phyloP scores from a whole-genome alignment of 192 early-diverging fungal genomes.

The Podochytrium sp. region DNA sequence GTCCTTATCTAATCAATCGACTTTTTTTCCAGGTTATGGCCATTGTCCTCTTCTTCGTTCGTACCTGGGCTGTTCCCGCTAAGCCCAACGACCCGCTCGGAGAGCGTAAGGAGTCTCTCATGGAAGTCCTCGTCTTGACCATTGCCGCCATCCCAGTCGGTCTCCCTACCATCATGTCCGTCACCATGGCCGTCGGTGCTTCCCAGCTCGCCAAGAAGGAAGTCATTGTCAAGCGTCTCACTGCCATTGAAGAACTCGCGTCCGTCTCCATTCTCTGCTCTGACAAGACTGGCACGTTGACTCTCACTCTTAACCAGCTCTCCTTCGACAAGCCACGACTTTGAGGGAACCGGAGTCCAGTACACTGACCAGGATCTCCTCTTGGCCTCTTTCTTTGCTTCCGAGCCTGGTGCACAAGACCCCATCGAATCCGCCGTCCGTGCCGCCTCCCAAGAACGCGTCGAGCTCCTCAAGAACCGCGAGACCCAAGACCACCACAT shows the following conservation, averaged over 20 bases:
- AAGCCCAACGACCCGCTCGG: not conserved
- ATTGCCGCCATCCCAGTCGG: slow-evolving; percentile 94
- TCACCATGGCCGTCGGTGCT: slow-evolving; percentile 94
- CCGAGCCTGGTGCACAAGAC: slow-evolving; percentile 87
- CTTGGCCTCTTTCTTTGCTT: slow-evolving; percentile 76
- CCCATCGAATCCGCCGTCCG: slow-evolving; percentile 89
- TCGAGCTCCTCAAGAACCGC: slow-evolving; percentile 65
- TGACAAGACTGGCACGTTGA: slow-evolving; percentile 94
- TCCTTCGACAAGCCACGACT: slow-evolving; percentile 81
- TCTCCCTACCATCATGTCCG: slow-evolving; percentile 89
- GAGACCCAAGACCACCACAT: slow-evolving; percentile 63
- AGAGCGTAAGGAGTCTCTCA: slow-evolving; percentile 43
- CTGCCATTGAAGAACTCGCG: slow-evolving; percentile 91
- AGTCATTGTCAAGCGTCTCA: slow-evolving; percentile 92
- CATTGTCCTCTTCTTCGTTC: not conserved
- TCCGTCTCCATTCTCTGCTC: slow-evolving; percentile 90
- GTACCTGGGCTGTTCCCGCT: not conserved
- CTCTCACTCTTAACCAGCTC: slow-evolving; percentile 89
- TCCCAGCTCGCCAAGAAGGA: slow-evolving; percentile 83
- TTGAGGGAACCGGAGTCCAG: slow-evolving; percentile 55
- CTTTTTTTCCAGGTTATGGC: not conserved
- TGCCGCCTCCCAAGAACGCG: slow-evolving; percentile 71
- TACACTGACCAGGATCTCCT: slow-evolving; percentile 77
- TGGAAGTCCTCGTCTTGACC: slow-evolving; percentile 79
- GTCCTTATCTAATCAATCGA: slow-evolving; percentile 37